A percentile compares a stretch with the other conserved stretches of the same genome.
These are phyloP conservation scores for Citrus unshiu DNA, from an alignment of 345 rosid species.

Conservation along the genomic window DNA sequence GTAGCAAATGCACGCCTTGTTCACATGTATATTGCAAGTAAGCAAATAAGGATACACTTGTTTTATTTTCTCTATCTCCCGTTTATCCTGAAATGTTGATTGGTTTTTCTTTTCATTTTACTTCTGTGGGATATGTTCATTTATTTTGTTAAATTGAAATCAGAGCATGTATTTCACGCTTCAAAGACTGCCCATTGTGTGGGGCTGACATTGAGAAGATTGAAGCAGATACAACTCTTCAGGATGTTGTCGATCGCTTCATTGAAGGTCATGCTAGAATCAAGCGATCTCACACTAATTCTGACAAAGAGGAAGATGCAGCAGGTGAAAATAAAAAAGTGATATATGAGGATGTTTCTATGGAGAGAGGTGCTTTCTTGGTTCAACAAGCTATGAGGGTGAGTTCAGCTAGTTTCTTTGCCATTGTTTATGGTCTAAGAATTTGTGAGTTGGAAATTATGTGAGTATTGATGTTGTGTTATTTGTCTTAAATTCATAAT, in stretches of 20 bases:
- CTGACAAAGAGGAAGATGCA: slow-evolving; percentile 46
- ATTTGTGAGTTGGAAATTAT: background rate
- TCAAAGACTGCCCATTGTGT: slow-evolving; percentile 90
- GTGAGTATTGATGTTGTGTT: background rate
- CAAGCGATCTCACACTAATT: slow-evolving; percentile 60
- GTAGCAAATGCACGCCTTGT: slow-evolving; percentile 85
- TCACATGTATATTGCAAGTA: slow-evolving; percentile 90
- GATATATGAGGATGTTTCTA: slow-evolving; percentile 84
- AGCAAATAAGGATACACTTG: slow-evolving; percentile 6
- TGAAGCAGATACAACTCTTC: slow-evolving; percentile 72
- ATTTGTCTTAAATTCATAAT: background rate
- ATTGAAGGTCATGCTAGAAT: slow-evolving; percentile 96
- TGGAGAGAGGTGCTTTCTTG: slow-evolving; percentile 97
- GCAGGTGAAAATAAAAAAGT: slow-evolving; percentile 49
- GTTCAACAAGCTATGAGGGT: slow-evolving; percentile 98
- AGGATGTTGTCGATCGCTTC: slow-evolving; percentile 76
- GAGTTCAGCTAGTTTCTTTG: slow-evolving; percentile 28
- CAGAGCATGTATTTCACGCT: slow-evolving; percentile 71
- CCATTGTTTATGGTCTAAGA: background rate
- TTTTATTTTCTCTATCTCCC: background rate
- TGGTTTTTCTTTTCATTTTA: background rate
- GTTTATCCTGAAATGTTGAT: background rate
- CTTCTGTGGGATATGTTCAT: background rate
- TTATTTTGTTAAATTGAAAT: slow-evolving; percentile 4
- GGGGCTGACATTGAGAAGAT: slow-evolving; percentile 90